Base-by-base conservation (phyloP, 2,329 filamentous ascomycete genomes). In the Sporothrix mexicana region DNA sequence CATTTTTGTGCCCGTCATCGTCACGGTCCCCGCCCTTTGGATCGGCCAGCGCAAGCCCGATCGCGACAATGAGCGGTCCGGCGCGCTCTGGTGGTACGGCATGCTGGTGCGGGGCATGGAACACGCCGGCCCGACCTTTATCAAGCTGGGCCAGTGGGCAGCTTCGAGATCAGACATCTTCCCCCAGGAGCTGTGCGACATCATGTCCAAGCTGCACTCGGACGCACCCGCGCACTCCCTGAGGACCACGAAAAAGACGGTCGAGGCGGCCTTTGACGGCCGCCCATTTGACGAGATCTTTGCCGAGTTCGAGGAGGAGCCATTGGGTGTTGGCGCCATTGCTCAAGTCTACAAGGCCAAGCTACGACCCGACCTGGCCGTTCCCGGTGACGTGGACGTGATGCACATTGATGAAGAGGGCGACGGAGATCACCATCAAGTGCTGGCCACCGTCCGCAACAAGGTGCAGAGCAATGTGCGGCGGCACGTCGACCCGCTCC, bases 61-160 rank as follows among this genome's bases (percentile, higher is more conserved):
- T 47, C 88, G 87, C 73, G 91, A 94, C 77, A 89, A 93, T 76
- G 93, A 97, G 83, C 87, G 93, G 75, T 86, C 84, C 6, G 95
- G 96, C 0, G 95, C 95, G 0, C 79, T 98, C 2, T 97, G 93
- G 94, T 99, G 96, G 96, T 99, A 98, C 83, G 85, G 85, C 3
- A 96, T 97, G 78, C 82, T 99, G 53, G 94, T 98, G 10, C 88
- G 86, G 73, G 88, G 92, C 41, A 98, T 99, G 96, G 95, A 99
- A 82, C 87, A 91, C 79, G 94, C 95, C 20, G 96, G 96, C 0
- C 95, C 96, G 61, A 94, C 96, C 0, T 99, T 99, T 79, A 99
- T 99, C 83, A 99, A 99, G 90, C 89, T 99, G 71, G 96, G 96
- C 17, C 96, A 99, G 90, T 99, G 96, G 96, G 96, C 96, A 20